A percentile compares a stretch with the other conserved stretches of the same genome.
Conservation (phyloP, 1,284 basidiomycete genomes). For the Moesziomyces sp. region DNA sequence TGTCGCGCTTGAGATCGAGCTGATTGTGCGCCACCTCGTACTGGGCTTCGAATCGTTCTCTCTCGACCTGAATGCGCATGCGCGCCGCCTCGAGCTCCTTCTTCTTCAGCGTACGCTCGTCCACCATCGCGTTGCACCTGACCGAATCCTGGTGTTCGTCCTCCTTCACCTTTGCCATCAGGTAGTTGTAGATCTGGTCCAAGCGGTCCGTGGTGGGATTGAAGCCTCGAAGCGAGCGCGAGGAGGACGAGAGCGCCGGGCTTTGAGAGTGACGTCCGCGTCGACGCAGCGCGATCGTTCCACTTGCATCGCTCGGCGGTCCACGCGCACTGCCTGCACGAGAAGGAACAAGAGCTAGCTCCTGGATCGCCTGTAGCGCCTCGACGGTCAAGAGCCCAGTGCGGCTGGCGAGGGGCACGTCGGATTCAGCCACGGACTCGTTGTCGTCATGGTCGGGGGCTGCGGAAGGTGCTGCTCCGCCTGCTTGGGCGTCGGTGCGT, state of each 20-base stretch:
- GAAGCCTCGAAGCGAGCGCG: neutral
- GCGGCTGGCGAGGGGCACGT: neutral
- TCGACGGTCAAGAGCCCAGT: neutral
- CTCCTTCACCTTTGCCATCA: conserved; percentile 1
- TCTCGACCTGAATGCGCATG: neutral
- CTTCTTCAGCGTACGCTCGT: too few species aligned
- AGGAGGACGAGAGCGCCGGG: neutral
- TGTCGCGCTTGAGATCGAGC: conserved; percentile 10
- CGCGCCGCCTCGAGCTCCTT: neutral
- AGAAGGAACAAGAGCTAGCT: neutral
- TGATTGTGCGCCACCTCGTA: neutral
- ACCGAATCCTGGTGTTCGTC: conserved; percentile 11
- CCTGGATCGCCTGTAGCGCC: neutral
- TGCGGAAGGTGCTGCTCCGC: too few species aligned
- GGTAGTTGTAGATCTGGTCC: neutral
- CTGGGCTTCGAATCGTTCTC: neutral
- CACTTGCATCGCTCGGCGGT: too few species aligned
- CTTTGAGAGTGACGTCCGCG: neutral
- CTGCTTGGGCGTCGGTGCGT: too few species aligned
- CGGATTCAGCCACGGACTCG: neutral
- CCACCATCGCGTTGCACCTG: neutral
- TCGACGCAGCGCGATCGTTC: too few species aligned
- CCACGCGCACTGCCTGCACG: neutral
- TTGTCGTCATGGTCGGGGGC: neutral
- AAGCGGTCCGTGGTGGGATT: neutral